Percentiles rank a stretch among this genome's conserved stretches.
Evolutionary conservation across 2,329 filamentous ascomycete species (phyloP).

Genomic region (Coleophoma cylindrospora): DNA sequence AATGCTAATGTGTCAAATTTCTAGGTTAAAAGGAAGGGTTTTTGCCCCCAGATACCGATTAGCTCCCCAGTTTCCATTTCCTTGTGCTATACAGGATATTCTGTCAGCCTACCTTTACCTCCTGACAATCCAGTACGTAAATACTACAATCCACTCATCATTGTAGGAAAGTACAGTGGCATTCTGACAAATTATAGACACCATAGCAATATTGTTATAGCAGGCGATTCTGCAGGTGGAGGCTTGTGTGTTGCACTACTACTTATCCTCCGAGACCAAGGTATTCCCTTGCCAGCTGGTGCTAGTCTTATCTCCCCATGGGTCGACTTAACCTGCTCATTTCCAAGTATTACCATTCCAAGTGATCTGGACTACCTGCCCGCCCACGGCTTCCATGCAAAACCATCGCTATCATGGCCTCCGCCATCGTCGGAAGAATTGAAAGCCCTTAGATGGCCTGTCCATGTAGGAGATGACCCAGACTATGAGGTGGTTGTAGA

Average conservation of each 20-base stretch:
- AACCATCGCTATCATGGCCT: conserved; percentile 81
- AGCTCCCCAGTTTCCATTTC: conserved; percentile 87
- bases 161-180: no score
- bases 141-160: not conserved
- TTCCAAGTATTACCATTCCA: conserved; percentile 72
- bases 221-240: conserved; percentile 87
- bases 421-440: conserved; percentile 76
- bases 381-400: conserved; percentile 77
- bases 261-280: conserved; percentile 73
- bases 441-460: conserved; percentile 33
- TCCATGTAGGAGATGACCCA: conserved; percentile 25
- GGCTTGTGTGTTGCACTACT: conserved; percentile 76
- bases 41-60: conserved; percentile 81
- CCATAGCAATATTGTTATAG: conserved; percentile 74
- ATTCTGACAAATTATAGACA: conserved; percentile 31
- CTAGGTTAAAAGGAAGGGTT: conserved; percentile 66
- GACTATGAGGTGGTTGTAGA: conserved; percentile 63
- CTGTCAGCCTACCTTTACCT: conserved; percentile 69
- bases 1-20: not conserved
- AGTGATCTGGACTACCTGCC: conserved; percentile 80
- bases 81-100: conserved; percentile 48
- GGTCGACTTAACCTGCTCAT: conserved; percentile 91
- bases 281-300: conserved; percentile 73
- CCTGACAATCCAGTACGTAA: conserved; percentile 52
- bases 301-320: conserved; percentile 86